Percentiles rank a stretch among this genome's conserved stretches.
phyloP scores from a whole-genome alignment of 164 flowering plant genomes.

The Umbellularia californica region DNA sequence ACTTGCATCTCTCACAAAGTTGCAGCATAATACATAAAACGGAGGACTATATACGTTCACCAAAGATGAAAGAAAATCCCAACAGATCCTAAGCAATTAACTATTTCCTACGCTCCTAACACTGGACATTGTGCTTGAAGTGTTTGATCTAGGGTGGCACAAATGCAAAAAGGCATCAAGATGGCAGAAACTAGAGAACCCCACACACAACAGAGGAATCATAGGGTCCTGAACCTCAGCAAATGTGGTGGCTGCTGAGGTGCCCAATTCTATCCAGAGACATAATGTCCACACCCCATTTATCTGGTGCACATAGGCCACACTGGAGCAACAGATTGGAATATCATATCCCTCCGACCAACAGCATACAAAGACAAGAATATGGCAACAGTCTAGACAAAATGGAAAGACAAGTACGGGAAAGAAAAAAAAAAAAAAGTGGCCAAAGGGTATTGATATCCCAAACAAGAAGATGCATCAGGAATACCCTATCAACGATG shows the following conservation, averaged over 20 bases:
- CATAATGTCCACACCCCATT: not conserved
- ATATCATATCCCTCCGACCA: no score
- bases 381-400: not conserved
- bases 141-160: not conserved
- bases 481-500: not conserved
- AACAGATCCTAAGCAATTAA: not conserved
- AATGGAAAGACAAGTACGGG: no score
- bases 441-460: no score
- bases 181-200: not conserved
- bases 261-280: not conserved
- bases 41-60: not conserved
- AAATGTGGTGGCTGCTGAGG: not conserved
- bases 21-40: constrained; percentile 23
- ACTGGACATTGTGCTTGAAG: not conserved
- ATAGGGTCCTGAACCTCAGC: not conserved
- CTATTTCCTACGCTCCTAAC: not conserved
- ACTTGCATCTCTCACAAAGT: constrained; percentile 22
- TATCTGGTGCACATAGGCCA: not conserved
- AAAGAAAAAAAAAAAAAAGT: no score
- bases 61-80: not conserved
- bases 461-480: not conserved
- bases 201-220: constrained; percentile 5
- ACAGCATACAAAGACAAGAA: not conserved
- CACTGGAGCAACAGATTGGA: not conserved
- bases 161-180: not conserved